Percentiles rank a stretch among this genome's conserved stretches.
These are phyloP conservation scores for Hypsizygus marmoreus DNA, from an alignment of 768 basidiomycete species.

Conservation along the genomic window DNA sequence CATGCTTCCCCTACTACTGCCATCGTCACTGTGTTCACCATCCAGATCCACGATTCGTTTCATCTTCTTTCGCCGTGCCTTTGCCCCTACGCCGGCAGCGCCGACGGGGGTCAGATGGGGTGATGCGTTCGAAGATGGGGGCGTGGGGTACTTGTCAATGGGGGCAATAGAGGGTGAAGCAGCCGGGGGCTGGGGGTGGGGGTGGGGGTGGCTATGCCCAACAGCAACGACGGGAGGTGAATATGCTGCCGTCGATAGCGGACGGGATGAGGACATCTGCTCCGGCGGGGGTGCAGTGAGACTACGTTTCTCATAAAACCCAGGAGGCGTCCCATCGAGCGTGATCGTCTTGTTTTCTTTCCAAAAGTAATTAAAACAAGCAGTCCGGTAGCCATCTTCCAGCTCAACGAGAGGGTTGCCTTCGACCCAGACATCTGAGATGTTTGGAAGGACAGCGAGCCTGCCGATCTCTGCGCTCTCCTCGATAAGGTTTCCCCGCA, in stretches of 20 bases:
- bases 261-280: slow-evolving; percentile 53
- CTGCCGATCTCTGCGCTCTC: slow-evolving; percentile 87
- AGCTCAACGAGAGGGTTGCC: slow-evolving; percentile 80
- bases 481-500: slow-evolving; percentile 76
- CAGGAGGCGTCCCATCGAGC: slow-evolving; percentile 75
- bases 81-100: slow-evolving; percentile 36
- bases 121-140: slow-evolving; percentile 45
- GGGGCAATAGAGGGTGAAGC: slow-evolving; percentile 19
- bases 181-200: slow-evolving; percentile 19
- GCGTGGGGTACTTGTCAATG: slow-evolving; percentile 30
- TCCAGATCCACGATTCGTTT: slow-evolving; percentile 83
- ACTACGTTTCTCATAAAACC: slow-evolving; percentile 70
- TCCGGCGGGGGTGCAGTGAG: slow-evolving; percentile 50
- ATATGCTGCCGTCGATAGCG: slow-evolving; percentile 47
- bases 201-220: slow-evolving; percentile 35
- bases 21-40: slow-evolving; percentile 42
- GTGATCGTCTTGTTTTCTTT: slow-evolving; percentile 77
- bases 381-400: slow-evolving; percentile 73
- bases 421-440: slow-evolving; percentile 79
- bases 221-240: slow-evolving; percentile 68
- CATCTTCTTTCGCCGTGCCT: slow-evolving; percentile 57
- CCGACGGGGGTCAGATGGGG: slow-evolving; percentile 42
- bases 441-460: slow-evolving; percentile 75
- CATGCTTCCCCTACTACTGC: slow-evolving; percentile 18
- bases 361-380: slow-evolving; percentile 83